Base-by-base conservation (phyloP, 768 basidiomycete genomes). In the Royoungia palumana region DNA sequence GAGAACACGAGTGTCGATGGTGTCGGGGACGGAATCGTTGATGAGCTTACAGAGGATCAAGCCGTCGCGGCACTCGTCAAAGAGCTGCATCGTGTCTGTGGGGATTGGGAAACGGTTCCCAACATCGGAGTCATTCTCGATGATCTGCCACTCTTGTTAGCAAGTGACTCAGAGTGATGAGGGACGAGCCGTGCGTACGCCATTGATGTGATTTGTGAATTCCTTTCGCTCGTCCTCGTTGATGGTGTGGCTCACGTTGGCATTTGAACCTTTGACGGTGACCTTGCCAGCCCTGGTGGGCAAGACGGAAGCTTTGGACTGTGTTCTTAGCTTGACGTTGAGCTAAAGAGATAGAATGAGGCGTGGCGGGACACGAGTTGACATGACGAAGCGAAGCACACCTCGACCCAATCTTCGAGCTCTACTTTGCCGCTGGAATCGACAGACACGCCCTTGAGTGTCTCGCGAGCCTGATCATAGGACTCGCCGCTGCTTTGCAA, bases 21-120 rank as follows among this genome's bases (percentile, higher is more conserved):
- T 99, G 70, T 98, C 95, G 11, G 96, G 95, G 4, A 99, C 96
- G 37, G 96, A 95, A 72, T 99, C 95, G 70, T 99, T 95, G 78
- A 98, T 93, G 56, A 98, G 85, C 78, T 97, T 98, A 71, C 89
- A 96, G 25, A 99, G 87, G 59, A 99, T 84, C 63, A 99, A 75
- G 54, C 95, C 96, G 62, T 99, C 95, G 62, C 87, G 82, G 70
- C 87, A 89, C 69, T 98, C 96, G 64, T 98, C 96, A 62, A 98
- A 98, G 55, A 99, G 78, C 59, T 99, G 96, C 94, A 98, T 96
- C 17, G 94, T 97, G 47, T 91, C 80, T 8, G 93, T 94, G 0
- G 94, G 94, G 54, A 98, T 95, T 6, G 94, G 95, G 55, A 91
- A 80, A 36, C 93, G 80, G 50, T 74, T 70, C 17, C 82, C 84